Conservation (phyloP, 228 moss, liverwort and hornwort genomes). For the Sphagnum fallax region DNA sequence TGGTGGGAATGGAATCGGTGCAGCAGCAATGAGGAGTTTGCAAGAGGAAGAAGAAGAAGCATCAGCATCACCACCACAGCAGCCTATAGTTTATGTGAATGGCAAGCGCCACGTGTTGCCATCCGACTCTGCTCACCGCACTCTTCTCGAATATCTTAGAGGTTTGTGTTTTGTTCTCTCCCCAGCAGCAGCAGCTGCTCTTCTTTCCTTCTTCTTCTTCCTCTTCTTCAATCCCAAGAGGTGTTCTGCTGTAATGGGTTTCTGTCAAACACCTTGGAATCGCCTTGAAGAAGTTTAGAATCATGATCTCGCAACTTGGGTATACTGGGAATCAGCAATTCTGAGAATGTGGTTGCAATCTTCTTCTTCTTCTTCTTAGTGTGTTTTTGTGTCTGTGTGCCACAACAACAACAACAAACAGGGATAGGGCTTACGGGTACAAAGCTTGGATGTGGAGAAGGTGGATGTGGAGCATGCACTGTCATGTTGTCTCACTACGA, state of each 20-base stretch:
- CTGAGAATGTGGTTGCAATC: not conserved
- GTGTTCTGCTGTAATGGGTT: not conserved
- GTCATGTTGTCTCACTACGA: constrained; percentile 96
- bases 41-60: too few relatives aligned
- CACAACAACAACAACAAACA: constrained; percentile 10
- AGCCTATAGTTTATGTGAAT: constrained; percentile 67
- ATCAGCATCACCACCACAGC: too few relatives aligned
- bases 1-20: too few relatives aligned
- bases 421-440: constrained; percentile 81
- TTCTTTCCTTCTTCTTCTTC: not conserved
- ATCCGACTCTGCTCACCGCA: constrained; percentile 60
- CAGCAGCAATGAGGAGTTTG: too few relatives aligned
- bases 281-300: not conserved
- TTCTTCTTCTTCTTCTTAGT: too few relatives aligned
- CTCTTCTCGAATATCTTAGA: constrained; percentile 86
- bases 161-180: constrained; percentile 17
- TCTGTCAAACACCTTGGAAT: not conserved
- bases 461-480: constrained; percentile 96
- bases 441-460: constrained; percentile 96
- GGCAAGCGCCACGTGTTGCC: constrained; percentile 65
- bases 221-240: too few relatives aligned
- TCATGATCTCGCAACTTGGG: not conserved
- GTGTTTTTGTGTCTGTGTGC: too few relatives aligned
- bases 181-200: not conserved
- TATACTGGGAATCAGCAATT: not conserved